These are phyloP conservation scores for Buddleja alternifolia DNA, from an alignment of 257 asterid species.

Conservation along the genomic window DNA sequence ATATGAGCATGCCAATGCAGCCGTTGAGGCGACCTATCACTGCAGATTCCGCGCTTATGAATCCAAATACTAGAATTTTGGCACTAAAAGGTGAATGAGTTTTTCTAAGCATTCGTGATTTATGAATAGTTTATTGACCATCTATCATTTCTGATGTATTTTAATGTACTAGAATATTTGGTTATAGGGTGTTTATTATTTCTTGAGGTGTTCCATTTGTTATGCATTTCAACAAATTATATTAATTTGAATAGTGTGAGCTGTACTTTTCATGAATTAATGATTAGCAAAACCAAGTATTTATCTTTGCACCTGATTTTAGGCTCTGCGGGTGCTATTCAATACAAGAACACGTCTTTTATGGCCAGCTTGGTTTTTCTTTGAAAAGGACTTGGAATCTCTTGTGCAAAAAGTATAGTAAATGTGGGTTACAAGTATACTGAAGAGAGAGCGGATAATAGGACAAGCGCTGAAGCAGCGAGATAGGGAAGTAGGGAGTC, in stretches of 20 bases:
- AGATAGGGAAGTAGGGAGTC: conserved; percentile 12
- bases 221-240: not conserved
- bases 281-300: conserved; percentile 14
- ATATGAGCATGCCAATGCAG: conserved; percentile 69
- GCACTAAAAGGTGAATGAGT: conserved; percentile 70
- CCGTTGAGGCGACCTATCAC: conserved; percentile 73
- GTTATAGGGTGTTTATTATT: not conserved
- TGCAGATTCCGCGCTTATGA: conserved; percentile 76
- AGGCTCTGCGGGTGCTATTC: not conserved
- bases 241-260: not conserved
- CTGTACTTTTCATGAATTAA: conserved; percentile 12
- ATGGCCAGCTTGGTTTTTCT: not conserved
- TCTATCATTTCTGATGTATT: conserved; percentile 4
- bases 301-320: not conserved
- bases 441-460: not conserved
- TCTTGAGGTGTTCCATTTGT: not conserved
- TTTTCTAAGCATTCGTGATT: conserved; percentile 3
- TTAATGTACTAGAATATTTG: not conserved
- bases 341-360: not conserved
- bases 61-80: conserved; percentile 61
- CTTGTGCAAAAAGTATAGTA: not conserved
- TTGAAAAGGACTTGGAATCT: not conserved
- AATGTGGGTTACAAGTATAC: not conserved
- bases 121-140: not conserved
- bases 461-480: not conserved